phyloP scores from a whole-genome alignment of 2,329 filamentous ascomycete species.

The Verticillium tricorpus region DNA sequence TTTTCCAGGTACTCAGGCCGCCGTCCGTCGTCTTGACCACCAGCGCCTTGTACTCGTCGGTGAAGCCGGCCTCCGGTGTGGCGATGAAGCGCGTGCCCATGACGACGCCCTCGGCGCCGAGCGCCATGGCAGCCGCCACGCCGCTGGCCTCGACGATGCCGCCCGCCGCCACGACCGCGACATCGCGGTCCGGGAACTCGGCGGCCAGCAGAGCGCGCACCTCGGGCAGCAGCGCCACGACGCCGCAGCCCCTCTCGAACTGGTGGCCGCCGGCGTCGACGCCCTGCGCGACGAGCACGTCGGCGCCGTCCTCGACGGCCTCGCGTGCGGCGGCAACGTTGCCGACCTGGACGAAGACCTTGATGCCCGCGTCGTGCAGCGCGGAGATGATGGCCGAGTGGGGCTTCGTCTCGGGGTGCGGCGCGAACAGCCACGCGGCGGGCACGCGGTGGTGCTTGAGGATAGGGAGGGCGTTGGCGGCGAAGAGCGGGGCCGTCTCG shows the following conservation, averaged over 20 bases:
- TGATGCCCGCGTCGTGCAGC: slow-evolving; percentile 30
- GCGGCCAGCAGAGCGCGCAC: slow-evolving; percentile 40
- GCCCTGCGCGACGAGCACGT: slow-evolving; percentile 60
- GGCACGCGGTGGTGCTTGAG: slow-evolving; percentile 49
- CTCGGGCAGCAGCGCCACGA: slow-evolving; percentile 55
- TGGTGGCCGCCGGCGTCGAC: slow-evolving; percentile 63
- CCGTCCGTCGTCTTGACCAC: slow-evolving; percentile 39
- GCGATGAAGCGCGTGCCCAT: slow-evolving; percentile 44
- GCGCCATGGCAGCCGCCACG: slow-evolving; percentile 47
- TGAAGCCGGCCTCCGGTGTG: slow-evolving; percentile 36
- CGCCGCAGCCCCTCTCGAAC: slow-evolving; percentile 45
- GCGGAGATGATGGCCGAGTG: slow-evolving; percentile 30
- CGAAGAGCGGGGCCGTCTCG: slow-evolving; percentile 32
- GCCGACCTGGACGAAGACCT: slow-evolving; percentile 58
- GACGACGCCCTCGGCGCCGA: slow-evolving; percentile 40
- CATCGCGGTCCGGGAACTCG: slow-evolving; percentile 26
- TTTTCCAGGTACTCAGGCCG: slow-evolving; percentile 41
- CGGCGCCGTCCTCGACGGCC: slow-evolving; percentile 42
- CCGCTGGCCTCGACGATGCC: slow-evolving; percentile 54
- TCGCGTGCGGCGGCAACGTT: slow-evolving; percentile 51
- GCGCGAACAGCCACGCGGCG: slow-evolving; percentile 65
- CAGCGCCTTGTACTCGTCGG: slow-evolving; percentile 33
- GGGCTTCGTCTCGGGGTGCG: slow-evolving; percentile 36
- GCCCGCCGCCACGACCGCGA: slow-evolving; percentile 51
- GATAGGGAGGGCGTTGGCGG: slow-evolving; percentile 41